Evolutionary conservation across 306 rosid genomes (phyloP), one percentile per base, ranked within the genome.

Genomic region (Citrullus amarus): DNA sequence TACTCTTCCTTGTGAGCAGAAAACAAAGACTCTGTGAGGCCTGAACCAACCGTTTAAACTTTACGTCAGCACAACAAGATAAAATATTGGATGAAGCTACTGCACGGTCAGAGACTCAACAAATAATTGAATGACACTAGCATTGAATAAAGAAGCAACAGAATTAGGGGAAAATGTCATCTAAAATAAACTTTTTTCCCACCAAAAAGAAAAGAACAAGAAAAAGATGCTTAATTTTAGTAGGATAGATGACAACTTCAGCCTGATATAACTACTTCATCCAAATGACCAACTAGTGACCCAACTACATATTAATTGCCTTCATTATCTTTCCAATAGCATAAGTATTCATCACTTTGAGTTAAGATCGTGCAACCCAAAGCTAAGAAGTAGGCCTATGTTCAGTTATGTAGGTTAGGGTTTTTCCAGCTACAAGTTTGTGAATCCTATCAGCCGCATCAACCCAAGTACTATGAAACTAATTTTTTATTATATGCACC

Each of bases 1-100:
- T 96, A 96, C 83, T 93, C 99, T 86, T 96, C 99, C 89, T 91
- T 96, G 92, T 92, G 89, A 87, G 79, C 84, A 82, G 96, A 88
- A 85, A 96, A 96, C 85, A 96, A 81, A 73, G 97, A 96, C 79
- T 96, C 99, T 6, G 97, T 91, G 74, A 93, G 91, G 85, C 99
- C 99, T 96, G 91, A 78, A 88, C 68, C 82, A 86, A 68, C 77
- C 79, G 32, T 81, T 51, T 74, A 76, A 53, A 55, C 50, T 66
- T 71, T 69, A 43, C 13, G 32, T 82, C 80, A 82, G 69, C 79
- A 72, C 36, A 67, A 75, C 62, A 51, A 82, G 10, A 65, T 39
- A 78, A 20, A 22, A 54, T 30, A 74, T 17, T 53, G 38, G 9
- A 70, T 22, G 39, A 70, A 70, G 39, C 76, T 12, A 22, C 53